A percentile compares a stretch with the other conserved stretches of the same genome.
phyloP scores from a whole-genome alignment of 2,329 filamentous ascomycete genomes.

The Botrytis pseudocinerea region DNA sequence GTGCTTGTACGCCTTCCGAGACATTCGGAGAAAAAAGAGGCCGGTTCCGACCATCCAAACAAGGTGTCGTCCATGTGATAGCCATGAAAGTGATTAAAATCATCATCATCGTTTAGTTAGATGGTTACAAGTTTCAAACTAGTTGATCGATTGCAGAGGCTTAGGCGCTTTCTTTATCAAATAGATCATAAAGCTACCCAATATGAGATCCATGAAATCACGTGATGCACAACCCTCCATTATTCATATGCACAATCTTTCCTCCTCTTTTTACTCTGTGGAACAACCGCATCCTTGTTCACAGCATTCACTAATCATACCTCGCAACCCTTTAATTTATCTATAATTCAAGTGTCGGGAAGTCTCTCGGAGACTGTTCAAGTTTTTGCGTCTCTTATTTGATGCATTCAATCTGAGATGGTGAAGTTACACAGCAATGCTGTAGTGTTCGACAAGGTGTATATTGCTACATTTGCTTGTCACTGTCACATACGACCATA shows the following conservation, averaged over 20 bases:
- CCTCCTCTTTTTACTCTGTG: neutral
- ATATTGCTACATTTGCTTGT: rapidly evolving
- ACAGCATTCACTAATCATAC: neutral
- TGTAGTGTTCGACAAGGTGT: rapidly evolving
- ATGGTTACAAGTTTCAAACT: neutral
- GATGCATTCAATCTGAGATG: neutral
- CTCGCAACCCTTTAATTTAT: neutral
- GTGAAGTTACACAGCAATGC: neutral
- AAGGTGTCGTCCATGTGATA: neutral
- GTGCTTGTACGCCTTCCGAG: neutral
- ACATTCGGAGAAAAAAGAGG: too few species aligned
- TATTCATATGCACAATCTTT: neutral
- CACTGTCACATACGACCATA: neutral
- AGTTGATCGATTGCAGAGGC: neutral
- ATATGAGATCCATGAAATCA: neutral
- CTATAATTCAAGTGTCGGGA: too few species aligned
- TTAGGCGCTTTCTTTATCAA: neutral
- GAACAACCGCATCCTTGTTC: neutral
- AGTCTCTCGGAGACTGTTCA: neutral
- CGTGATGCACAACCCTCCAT: neutral
- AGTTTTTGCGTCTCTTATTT: neutral
- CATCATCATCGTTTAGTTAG: neutral
- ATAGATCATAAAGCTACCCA: too few species aligned
- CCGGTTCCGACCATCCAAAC: too few species aligned
- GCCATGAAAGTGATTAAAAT: neutral